These are phyloP conservation scores for Cylindrodendrum hubeiense DNA, from an alignment of 2,329 filamentous ascomycete species.

Conservation along the genomic window DNA sequence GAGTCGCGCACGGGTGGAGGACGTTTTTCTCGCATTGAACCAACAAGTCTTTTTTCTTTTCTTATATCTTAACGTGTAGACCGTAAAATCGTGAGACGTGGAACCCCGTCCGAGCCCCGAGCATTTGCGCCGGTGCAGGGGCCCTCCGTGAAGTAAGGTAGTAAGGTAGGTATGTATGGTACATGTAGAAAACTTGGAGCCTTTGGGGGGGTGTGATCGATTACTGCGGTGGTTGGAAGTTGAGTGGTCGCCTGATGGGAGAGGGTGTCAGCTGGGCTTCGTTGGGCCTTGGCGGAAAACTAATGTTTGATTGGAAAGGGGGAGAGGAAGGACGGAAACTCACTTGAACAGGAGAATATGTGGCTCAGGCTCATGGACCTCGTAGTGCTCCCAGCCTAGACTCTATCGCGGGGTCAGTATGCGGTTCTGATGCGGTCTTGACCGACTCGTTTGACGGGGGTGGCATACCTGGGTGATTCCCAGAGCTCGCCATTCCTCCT, in stretches of 20 bases:
- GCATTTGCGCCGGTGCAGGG: conserved; percentile 35
- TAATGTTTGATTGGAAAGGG: background rate
- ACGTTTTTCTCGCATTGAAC: conserved; percentile 40
- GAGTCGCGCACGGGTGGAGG: conserved; percentile 35
- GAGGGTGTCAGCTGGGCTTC: background rate
- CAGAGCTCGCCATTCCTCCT: conserved; percentile 97
- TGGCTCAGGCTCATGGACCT: conserved; percentile 98
- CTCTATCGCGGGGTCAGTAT: conserved; percentile 69
- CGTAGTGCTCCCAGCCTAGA: conserved; percentile 98
- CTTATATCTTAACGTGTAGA: conserved; percentile 45
- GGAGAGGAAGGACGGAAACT: conserved; percentile 51
- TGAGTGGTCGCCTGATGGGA: conserved; percentile 78
- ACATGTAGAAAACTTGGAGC: conserved; percentile 40
- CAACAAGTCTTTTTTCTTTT: conserved; percentile 44
- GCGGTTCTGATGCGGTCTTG: background rate
- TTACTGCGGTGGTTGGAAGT: conserved; percentile 80
- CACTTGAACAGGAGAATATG: conserved; percentile 99
- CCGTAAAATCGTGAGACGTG: conserved; percentile 44
- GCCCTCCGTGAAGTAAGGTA: conserved; percentile 30
- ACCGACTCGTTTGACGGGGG: conserved; percentile 1
- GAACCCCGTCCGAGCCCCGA: conserved; percentile 33
- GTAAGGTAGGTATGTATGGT: conserved; percentile 44
- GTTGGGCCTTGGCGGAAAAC: background rate
- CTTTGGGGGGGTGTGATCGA: conserved; percentile 16
- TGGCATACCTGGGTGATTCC: conserved; percentile 91